Base-by-base conservation (phyloP, 2,329 filamentous ascomycete species). In the Colletotrichum spinosum region DNA sequence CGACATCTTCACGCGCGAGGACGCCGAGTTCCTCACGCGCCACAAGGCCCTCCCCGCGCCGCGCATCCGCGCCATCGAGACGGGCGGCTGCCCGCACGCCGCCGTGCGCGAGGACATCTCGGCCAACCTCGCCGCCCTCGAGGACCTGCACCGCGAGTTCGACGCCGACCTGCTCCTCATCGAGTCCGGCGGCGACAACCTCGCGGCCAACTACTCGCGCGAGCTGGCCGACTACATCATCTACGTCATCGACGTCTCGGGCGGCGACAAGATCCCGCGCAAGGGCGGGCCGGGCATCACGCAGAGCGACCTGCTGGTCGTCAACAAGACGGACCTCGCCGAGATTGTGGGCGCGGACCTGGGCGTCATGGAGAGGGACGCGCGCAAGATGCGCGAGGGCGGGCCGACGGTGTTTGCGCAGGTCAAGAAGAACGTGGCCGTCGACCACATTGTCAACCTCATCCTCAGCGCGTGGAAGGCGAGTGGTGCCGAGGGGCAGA, bases 211-310 rank as follows among this genome's bases (percentile, higher is more conserved):
- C 83, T 99, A 99, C 85, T 92, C 88, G 60, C 87, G 96, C 63
- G 96, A 99, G 80, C 84, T 99, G 70, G 96, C 96, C 2, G 96
- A 99, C 78, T 99, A 92, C 77, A 99, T 99, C 79, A 91, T 99
- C 80, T 99, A 99, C 77, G 96, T 99, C 37, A 98, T 99, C 72
- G 96, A 99, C 79, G 96, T 99, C 15, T 92, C 90, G 60, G 96
- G 96, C 25, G 96, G 96, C 11, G 96, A 99, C 79, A 99, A 99
- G 86, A 91, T 99, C 55, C 96, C 96, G 0, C 83, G 96, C 35
- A 99, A 99, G 82, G 96, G 96, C 35, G 96, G 96, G 0, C 96
- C 96, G 0, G 96, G 96, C 2, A 99, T 99, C 76, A 99, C 96
- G 6, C 95, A 97, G 81, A 96, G 92, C 72, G 96, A 99, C 75